phyloP scores from a whole-genome alignment of 2,329 filamentous ascomycete species.

The Hymenoscyphus repandus region DNA sequence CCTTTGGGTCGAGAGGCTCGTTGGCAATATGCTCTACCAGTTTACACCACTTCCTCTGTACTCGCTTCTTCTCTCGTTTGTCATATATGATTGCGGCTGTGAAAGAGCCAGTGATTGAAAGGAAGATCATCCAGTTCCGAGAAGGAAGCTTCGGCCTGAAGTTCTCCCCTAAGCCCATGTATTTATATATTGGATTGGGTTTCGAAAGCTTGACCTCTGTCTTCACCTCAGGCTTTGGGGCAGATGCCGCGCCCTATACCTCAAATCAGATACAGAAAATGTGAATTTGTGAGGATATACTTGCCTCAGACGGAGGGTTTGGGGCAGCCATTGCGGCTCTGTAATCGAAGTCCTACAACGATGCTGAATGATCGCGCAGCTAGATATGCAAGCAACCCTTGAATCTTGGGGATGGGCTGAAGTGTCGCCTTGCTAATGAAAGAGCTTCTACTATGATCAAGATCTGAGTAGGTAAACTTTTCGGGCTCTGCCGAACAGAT shows the following conservation, averaged over 20 bases:
- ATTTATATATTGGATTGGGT: conserved; percentile 68
- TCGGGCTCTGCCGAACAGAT: no score
- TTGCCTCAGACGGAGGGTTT: no score
- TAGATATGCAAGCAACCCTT: no score
- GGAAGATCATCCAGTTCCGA: conserved; percentile 97
- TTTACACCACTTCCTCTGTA: conserved; percentile 80
- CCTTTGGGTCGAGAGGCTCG: conserved; percentile 65
- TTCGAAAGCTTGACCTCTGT: conserved; percentile 34
- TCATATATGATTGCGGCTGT: conserved; percentile 84
- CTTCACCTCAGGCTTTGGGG: conserved; percentile 33
- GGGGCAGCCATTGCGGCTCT: no score
- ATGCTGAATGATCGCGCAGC: no score
- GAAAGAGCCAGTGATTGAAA: conserved; percentile 71
- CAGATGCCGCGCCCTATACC: conserved; percentile 28
- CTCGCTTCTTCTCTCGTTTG: conserved; percentile 79
- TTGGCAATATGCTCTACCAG: conserved; percentile 79
- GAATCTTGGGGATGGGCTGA: no score
- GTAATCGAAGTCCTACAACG: no score
- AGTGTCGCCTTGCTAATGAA: no score
- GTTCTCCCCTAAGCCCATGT: conserved; percentile 74
- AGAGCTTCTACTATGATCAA: no score
- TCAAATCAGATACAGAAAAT: background rate
- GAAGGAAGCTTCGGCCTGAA: conserved; percentile 82
- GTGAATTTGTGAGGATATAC: background rate
- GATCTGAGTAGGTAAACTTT: no score